Evolutionary conservation across 441 rosid species (phyloP), one percentile per base, ranked within the genome.

Genomic region (Populus tomentosa): DNA sequence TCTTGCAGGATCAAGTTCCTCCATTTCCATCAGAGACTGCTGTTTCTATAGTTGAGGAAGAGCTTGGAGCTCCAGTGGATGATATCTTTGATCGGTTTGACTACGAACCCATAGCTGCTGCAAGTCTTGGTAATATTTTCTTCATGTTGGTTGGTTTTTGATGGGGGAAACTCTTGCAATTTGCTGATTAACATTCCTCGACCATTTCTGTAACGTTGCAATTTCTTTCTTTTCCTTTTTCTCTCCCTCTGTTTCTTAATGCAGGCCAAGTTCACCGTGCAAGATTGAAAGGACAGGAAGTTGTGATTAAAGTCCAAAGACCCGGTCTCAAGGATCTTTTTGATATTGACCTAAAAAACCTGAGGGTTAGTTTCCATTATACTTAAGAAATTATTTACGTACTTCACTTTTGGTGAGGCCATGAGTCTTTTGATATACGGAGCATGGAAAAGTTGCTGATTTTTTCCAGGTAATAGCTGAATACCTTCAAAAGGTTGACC

Each of bases 251-350:
- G 11, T 65, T 36, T 7, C 69, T 24, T 40, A 56, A 67, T 75
- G 79, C 87, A 96, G 98, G 99, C 38, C 98, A 96, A 82, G 99
- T 96, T 70, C 99, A 96, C 80, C 94, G 98, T 46, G 99, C 99
- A 59, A 88, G 85, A 85, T 63, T 92, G 83, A 96, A 93, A 84
- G 99, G 99, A 69, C 84, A 92, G 77, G 98, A 96, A 70, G 91
- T 92, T 75, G 99, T 92, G 67, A 69, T 96, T 75, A 94, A 96
- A 92, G 98, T 96, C 50, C 98, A 96, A 79, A 92, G 99, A 80
- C 98, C 99, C 61, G 99, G 98, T 80, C 86, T 96, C 71, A 96
- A 92, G 84, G 96, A 86, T 85, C 98, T 96, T 75, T 96, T 94
- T 78, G 98, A 94, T 81, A 92, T 96, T 71, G 99, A 96, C 84